Percentiles rank a stretch among this genome's conserved stretches.
Evolutionary conservation across 768 basidiomycete species (phyloP).

Genomic region (Nidularia sp.): DNA sequence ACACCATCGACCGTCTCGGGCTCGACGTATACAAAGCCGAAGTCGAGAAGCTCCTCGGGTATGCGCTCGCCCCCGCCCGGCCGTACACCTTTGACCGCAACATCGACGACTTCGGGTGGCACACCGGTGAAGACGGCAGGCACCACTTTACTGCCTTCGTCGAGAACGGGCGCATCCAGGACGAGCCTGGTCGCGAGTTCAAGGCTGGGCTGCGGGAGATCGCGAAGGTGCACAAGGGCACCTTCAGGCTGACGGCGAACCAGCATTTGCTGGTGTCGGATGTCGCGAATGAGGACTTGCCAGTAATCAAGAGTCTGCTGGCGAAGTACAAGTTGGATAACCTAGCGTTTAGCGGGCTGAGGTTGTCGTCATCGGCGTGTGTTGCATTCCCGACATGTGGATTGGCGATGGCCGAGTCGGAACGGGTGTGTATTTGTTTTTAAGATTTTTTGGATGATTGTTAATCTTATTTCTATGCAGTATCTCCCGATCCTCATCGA

Average conservation of each 20-base stretch:
- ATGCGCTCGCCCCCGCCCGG: slow-evolving; percentile 66
- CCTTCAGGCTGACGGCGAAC: slow-evolving; percentile 91
- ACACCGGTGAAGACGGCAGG: slow-evolving; percentile 78
- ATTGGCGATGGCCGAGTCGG: slow-evolving; percentile 49
- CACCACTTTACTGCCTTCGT: slow-evolving; percentile 94
- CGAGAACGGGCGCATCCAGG: slow-evolving; percentile 97
- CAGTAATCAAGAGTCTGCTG: slow-evolving; percentile 73
- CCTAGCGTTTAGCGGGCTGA: slow-evolving; percentile 68
- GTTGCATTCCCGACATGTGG: slow-evolving; percentile 96
- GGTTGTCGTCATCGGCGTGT: slow-evolving; percentile 91
- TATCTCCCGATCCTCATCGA: slow-evolving; percentile 90
- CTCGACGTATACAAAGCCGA: slow-evolving; percentile 82
- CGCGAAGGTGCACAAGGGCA: slow-evolving; percentile 90
- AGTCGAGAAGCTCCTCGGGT: slow-evolving; percentile 87
- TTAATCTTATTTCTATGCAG: slow-evolving; percentile 25
- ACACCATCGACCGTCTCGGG: slow-evolving; percentile 96
- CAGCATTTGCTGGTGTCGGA: slow-evolving; percentile 92
- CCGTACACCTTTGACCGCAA: slow-evolving; percentile 83
- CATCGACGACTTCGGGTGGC: slow-evolving; percentile 94
- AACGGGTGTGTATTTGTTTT: slow-evolving; percentile 33
- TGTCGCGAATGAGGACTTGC: slow-evolving; percentile 67
- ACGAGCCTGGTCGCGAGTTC: slow-evolving; percentile 86
- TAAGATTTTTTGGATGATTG: background rate
- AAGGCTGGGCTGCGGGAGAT: slow-evolving; percentile 92
- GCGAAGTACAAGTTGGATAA: slow-evolving; percentile 89